Percentiles rank a stretch among this genome's conserved stretches.
These are phyloP conservation scores for Musa beccarii DNA, from an alignment of 176 grass and related monocot genomes.

Conservation along the genomic window DNA sequence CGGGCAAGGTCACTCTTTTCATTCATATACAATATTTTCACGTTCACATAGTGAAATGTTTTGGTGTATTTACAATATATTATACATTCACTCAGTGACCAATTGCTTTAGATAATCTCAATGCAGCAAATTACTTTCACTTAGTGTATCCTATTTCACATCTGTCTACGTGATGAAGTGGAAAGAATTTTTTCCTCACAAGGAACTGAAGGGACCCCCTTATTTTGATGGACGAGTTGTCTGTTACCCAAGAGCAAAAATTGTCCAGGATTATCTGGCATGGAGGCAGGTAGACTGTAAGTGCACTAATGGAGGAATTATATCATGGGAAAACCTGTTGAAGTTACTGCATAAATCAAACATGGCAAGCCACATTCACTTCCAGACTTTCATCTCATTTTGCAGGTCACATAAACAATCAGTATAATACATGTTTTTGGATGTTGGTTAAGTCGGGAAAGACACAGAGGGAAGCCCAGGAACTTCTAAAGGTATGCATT, in stretches of 20 bases:
- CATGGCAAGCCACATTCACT: background rate
- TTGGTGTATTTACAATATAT: background rate
- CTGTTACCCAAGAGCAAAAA: constrained; percentile 73
- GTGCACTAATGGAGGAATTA: constrained; percentile 17
- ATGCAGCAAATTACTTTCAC: constrained; percentile 65
- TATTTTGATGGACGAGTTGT: constrained; percentile 77
- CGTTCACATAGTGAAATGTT: background rate
- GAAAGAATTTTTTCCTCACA: constrained; percentile 66
- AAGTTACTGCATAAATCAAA: constrained; percentile 12
- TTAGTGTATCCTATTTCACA: constrained; percentile 68
- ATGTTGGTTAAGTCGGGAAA: constrained; percentile 83
- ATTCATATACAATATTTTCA: background rate
- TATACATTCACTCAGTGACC: constrained; percentile 16
- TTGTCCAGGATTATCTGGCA: constrained; percentile 63
- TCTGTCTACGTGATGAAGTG: constrained; percentile 60
- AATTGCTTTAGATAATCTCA: constrained; percentile 7
- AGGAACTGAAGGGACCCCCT: constrained; percentile 53
- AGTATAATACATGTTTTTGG: constrained; percentile 86
- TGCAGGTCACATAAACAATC: constrained; percentile 70
- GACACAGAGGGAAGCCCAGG: constrained; percentile 56
- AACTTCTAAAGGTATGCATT: constrained; percentile 46
- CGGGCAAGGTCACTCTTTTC: constrained; percentile 43
- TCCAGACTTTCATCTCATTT: constrained; percentile 3
- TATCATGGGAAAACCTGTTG: background rate
- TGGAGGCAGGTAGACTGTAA: constrained; percentile 90